A percentile compares a stretch with the other conserved stretches of the same genome.
Evolutionary conservation across 139 green algal genomes (phyloP).

Genomic region (Haematococcus sp.): DNA sequence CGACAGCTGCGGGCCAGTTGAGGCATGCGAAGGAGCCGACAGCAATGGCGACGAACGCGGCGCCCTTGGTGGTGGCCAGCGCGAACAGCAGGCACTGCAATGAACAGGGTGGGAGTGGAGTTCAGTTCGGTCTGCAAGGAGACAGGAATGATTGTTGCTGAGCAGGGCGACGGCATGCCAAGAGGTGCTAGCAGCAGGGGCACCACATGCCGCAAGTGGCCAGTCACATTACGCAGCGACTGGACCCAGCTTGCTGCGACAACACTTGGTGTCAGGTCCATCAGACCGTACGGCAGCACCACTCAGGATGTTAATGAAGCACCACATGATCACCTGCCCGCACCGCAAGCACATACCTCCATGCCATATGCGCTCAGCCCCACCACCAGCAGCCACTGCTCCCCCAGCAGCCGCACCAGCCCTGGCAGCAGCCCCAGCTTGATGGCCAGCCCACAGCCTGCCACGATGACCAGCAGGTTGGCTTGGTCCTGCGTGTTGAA

Average conservation of each 20-base stretch:
- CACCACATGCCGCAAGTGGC: not conserved
- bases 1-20: slow-evolving; percentile 58
- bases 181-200: not conserved
- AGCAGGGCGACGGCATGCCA: not conserved
- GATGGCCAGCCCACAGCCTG: slow-evolving; percentile 59
- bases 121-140: not conserved
- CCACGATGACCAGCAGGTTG: slow-evolving; percentile 60
- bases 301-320: too few species aligned
- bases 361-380: slow-evolving; percentile 25
- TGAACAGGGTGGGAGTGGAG: not conserved
- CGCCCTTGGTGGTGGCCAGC: slow-evolving; percentile 30
- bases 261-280: not conserved
- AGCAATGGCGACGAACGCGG: slow-evolving; percentile 28
- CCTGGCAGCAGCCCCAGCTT: slow-evolving; percentile 59
- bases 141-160: not conserved
- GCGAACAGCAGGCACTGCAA: slow-evolving; percentile 48
- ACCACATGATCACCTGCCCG: too few species aligned
- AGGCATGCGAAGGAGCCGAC: slow-evolving; percentile 45
- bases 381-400: slow-evolving; percentile 52
- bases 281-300: too few species aligned
- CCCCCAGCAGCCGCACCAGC: slow-evolving; percentile 51
- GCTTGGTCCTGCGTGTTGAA: slow-evolving; percentile 67
- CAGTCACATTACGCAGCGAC: not conserved
- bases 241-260: not conserved
- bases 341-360: not conserved